Evolutionary conservation across 345 rosid species (phyloP).

Genomic region (Eucalyptus caleyi): DNA sequence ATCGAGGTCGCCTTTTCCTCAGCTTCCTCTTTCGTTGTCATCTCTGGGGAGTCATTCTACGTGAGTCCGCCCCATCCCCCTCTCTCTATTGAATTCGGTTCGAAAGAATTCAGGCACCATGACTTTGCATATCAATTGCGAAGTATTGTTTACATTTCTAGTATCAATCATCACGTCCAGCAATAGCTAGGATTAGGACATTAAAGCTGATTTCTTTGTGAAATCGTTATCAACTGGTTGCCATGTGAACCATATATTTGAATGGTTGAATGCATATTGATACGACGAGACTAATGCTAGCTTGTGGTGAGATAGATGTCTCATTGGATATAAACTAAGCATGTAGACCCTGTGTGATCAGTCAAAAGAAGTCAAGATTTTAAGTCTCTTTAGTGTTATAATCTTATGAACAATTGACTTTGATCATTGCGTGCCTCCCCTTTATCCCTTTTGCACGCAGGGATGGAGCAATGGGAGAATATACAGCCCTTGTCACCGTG

Average conservation of each 20-base stretch:
- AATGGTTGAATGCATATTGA: neutral
- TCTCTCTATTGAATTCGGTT: neutral
- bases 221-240: neutral
- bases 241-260: neutral
- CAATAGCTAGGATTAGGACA: neutral
- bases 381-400: neutral
- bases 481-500: neutral
- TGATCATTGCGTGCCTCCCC: neutral
- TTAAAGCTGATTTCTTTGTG: neutral
- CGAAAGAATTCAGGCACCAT: neutral
- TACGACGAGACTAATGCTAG: neutral
- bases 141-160: neutral
- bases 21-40: neutral
- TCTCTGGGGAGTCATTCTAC: neutral
- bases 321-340: neutral
- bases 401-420: neutral
- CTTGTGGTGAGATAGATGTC: neutral
- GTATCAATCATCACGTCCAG: neutral
- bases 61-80: neutral
- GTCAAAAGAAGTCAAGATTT: neutral
- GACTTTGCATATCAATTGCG: neutral
- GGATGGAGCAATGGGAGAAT: slow-evolving; percentile 1
- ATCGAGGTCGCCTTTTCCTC: neutral
- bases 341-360: neutral
- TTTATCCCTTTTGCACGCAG: neutral